phyloP scores from a whole-genome alignment of 169 alveolate genomes.

The Plasmodium vivax region DNA sequence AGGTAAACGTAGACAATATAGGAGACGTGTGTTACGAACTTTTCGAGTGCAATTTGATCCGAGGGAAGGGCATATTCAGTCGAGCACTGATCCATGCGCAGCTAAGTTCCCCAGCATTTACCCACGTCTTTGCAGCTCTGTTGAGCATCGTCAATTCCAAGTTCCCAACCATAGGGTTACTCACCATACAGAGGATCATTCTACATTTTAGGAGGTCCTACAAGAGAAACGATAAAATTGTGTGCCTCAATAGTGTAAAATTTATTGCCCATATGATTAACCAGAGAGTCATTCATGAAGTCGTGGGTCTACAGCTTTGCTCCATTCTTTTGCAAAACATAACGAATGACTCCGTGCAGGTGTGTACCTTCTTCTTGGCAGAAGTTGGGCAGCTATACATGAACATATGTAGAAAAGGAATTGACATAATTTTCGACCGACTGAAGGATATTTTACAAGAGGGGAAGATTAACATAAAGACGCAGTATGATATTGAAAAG shows the following conservation, averaged over 20 bases:
- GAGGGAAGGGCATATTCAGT: constrained; percentile 98
- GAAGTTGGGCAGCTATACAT: constrained; percentile 96
- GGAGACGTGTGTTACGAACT: constrained; percentile 91
- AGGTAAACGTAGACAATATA: constrained; percentile 93
- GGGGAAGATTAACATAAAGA: constrained; percentile 95
- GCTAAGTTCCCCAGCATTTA: constrained; percentile 97
- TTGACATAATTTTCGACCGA: constrained; percentile 95
- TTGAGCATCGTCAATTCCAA: constrained; percentile 96
- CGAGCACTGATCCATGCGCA: constrained; percentile 97
- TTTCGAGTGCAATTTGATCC: constrained; percentile 95
- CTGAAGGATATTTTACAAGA: constrained; percentile 96
- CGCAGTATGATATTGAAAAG: constrained; percentile 96
- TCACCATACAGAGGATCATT: constrained; percentile 93
- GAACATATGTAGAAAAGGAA: constrained; percentile 94
- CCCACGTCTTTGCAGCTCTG: constrained; percentile 97
- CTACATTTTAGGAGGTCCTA: constrained; percentile 94
- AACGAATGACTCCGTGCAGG: constrained; percentile 98
- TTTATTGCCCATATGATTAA: constrained; percentile 98
- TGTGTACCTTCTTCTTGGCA: constrained; percentile 90
- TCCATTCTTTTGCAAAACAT: constrained; percentile 94
- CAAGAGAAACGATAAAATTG: constrained; percentile 94
- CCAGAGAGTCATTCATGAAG: constrained; percentile 92
- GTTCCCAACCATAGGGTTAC: constrained; percentile 97
- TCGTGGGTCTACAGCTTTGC: constrained; percentile 94
- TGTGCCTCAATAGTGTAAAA: constrained; percentile 94